Evolutionary conservation across 2,329 filamentous ascomycete genomes (phyloP).

Genomic region (Pezicula radicicola): DNA sequence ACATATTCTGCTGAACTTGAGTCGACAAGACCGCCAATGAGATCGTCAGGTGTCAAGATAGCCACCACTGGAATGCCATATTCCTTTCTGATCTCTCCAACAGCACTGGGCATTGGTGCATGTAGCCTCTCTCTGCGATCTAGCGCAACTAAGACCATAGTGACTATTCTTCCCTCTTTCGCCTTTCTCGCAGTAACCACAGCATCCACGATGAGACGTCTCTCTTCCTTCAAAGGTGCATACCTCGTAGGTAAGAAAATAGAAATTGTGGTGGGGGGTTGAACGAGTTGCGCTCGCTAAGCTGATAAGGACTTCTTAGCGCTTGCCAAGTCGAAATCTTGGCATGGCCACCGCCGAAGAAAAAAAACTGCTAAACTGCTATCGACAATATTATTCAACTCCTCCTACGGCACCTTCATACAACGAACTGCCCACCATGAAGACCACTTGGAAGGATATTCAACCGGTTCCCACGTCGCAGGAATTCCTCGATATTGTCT

Average conservation of each 20-base stretch:
- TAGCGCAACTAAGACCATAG: slow-evolving; percentile 84
- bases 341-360: slow-evolving; percentile 1
- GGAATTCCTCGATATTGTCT: slow-evolving; percentile 96
- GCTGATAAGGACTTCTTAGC: too few species aligned
- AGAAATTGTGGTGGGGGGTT: too few species aligned
- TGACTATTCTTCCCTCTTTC: slow-evolving; percentile 82
- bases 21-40: slow-evolving; percentile 66
- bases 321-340: too few species aligned
- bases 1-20: slow-evolving; percentile 62
- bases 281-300: too few species aligned
- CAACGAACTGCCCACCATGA: slow-evolving; percentile 41
- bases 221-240: slow-evolving; percentile 72
- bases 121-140: slow-evolving; percentile 84
- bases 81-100: slow-evolving; percentile 81
- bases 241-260: too few species aligned
- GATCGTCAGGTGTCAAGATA: slow-evolving; percentile 81
- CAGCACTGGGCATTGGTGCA: slow-evolving; percentile 66
- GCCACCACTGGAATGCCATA: slow-evolving; percentile 79
- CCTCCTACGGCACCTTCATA: background rate
- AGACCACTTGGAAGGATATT: slow-evolving; percentile 72
- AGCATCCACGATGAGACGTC: slow-evolving; percentile 89
- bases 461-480: slow-evolving; percentile 86
- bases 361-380: too few species aligned
- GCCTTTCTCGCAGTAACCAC: slow-evolving; percentile 95
- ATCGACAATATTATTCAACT: background rate